phyloP scores from a whole-genome alignment of 129 eudicot species.

The Helianthus annuus region DNA sequence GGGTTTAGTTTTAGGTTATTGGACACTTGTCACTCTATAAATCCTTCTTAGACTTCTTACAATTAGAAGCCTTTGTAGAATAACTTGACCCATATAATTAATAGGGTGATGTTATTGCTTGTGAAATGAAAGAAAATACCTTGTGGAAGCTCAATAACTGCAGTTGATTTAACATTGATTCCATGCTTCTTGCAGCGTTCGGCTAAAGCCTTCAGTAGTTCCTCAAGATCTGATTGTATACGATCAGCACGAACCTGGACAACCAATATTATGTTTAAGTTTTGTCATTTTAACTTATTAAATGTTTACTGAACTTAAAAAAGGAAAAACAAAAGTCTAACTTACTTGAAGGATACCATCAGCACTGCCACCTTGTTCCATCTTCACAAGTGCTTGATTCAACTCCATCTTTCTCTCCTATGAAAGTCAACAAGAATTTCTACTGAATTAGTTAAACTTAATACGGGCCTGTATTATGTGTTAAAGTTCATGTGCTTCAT shows the following conservation, averaged over 20 bases:
- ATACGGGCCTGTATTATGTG: background rate
- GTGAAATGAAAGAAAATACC: slow-evolving; percentile 43
- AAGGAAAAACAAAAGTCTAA: background rate
- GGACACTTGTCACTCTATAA: no score
- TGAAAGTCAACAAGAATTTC: slow-evolving; percentile 24
- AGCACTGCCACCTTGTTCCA: slow-evolving; percentile 99
- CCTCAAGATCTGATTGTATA: slow-evolving; percentile 94
- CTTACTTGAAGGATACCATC: slow-evolving; percentile 98
- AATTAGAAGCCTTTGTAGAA: no score
- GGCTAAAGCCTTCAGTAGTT: slow-evolving; percentile 72
- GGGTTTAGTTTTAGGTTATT: no score
- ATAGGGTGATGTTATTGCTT: background rate
- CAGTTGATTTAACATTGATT: slow-evolving; percentile 67
- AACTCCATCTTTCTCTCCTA: slow-evolving; percentile 92
- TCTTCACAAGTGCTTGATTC: slow-evolving; percentile 83
- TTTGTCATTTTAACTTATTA: background rate
- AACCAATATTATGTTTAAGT: background rate
- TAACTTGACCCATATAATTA: no score
- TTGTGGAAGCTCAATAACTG: slow-evolving; percentile 82
- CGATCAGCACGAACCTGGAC: slow-evolving; percentile 97
- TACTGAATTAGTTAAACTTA: slow-evolving; percentile 18
- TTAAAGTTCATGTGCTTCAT: background rate
- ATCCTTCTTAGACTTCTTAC: no score
- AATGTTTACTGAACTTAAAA: background rate
- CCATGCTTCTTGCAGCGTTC: slow-evolving; percentile 88